Percentiles rank a stretch among this genome's conserved stretches.
phyloP scores from a whole-genome alignment of 2,329 filamentous ascomycete species.

The Paecilomyces fulvus region DNA sequence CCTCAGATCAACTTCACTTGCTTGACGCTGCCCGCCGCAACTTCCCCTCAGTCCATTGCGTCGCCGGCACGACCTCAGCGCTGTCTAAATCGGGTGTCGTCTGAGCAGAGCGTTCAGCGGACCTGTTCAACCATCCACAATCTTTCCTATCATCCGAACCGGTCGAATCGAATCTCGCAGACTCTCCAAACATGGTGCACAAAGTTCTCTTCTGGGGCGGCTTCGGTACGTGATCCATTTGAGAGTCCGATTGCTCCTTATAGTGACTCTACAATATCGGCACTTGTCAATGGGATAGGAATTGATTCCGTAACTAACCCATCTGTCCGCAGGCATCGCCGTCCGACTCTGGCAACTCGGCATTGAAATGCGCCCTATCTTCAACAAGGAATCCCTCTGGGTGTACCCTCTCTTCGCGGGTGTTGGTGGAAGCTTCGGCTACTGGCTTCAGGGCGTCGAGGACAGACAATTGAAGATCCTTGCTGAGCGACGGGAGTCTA shows the following conservation, averaged over 20 bases:
- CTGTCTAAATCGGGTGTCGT: neutral
- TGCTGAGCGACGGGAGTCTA: slow-evolving; percentile 64
- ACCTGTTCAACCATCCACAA: neutral
- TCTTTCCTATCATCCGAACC: neutral
- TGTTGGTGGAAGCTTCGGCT: slow-evolving; percentile 85
- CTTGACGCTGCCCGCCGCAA: slow-evolving; percentile 10
- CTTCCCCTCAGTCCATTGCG: slow-evolving; percentile 9
- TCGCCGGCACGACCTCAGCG: slow-evolving; percentile 9
- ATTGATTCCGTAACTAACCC: slow-evolving; percentile 3
- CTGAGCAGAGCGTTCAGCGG: neutral
- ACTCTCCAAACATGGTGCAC: slow-evolving; percentile 36
- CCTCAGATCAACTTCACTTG: slow-evolving; percentile 15
- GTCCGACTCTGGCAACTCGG: slow-evolving; percentile 94
- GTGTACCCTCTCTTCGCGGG: slow-evolving; percentile 83
- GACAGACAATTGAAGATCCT: slow-evolving; percentile 70
- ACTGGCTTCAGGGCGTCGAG: slow-evolving; percentile 92
- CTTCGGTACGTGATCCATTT: slow-evolving; percentile 70
- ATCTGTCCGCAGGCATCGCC: slow-evolving; percentile 60
- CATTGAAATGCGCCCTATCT: slow-evolving; percentile 95
- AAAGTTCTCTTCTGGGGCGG: slow-evolving; percentile 52
- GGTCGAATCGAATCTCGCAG: slow-evolving; percentile 6
- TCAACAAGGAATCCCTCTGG: slow-evolving; percentile 77
- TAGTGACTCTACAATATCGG: neutral
- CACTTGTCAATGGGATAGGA: neutral
- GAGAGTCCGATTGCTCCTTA: slow-evolving; percentile 1